These are phyloP conservation scores for Ajuga reptans DNA, from an alignment of 305 asterid genomes.

Conservation along the genomic window DNA sequence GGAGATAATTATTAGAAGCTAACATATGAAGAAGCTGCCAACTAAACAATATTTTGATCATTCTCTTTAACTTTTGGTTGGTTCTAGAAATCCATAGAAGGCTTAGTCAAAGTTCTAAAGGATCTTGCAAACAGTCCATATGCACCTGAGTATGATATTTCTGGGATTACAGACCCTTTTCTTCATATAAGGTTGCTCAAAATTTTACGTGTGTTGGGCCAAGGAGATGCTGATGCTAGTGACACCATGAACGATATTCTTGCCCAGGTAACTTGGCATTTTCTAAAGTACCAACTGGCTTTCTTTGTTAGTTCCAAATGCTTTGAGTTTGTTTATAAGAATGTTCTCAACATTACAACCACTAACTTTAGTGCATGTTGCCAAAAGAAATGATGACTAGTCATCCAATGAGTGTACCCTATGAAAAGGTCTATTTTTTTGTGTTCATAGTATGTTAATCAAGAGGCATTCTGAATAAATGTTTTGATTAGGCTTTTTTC, in stretches of 20 bases:
- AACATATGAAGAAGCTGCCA: conserved; percentile 9
- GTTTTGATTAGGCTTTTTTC: neutral
- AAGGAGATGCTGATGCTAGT: conserved; percentile 92
- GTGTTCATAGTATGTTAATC: neutral
- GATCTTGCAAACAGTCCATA: conserved; percentile 92
- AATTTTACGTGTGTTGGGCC: conserved; percentile 74
- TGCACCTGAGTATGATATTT: conserved; percentile 86
- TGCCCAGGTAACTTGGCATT: conserved; percentile 68
- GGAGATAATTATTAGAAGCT: conserved; percentile 12
- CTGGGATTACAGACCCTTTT: conserved; percentile 92
- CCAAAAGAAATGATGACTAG: neutral
- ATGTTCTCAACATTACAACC: neutral
- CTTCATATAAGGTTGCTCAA: conserved; percentile 81
- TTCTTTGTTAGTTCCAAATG: neutral
- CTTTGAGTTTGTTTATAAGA: neutral
- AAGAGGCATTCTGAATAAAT: neutral
- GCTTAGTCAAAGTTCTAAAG: conserved; percentile 83
- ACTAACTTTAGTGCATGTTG: neutral
- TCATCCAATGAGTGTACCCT: neutral
- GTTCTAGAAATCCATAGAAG: conserved; percentile 86
- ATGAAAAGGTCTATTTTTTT: neutral
- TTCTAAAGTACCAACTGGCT: neutral
- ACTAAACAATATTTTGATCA: conserved; percentile 7
- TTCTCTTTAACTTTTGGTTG: conserved; percentile 17
- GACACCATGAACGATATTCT: conserved; percentile 93